Evolutionary conservation across 1,284 basidiomycete genomes (phyloP).

Genomic region (Singerocomus rubriflavus): DNA sequence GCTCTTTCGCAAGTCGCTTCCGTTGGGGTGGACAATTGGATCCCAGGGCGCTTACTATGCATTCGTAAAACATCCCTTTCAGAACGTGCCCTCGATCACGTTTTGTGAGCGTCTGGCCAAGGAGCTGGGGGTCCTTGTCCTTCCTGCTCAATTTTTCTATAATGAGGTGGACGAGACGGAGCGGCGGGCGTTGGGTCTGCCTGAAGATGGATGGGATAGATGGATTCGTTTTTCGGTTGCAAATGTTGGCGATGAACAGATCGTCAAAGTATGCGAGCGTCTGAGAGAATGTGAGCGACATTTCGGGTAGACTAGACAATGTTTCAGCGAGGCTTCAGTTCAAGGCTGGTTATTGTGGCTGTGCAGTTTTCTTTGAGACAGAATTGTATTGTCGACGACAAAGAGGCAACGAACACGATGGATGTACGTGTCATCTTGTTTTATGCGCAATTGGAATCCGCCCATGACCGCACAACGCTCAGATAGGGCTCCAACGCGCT

Average conservation of each 20-base stretch:
- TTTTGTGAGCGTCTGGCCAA: slow-evolving; percentile 61
- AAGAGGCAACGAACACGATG: slow-evolving; percentile 6
- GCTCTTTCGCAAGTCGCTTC: slow-evolving; percentile 53
- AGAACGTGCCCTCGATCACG: slow-evolving; percentile 43
- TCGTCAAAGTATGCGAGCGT: slow-evolving; percentile 57
- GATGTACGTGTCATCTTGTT: slow-evolving; percentile 15
- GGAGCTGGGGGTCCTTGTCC: slow-evolving; percentile 61
- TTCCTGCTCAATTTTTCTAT: slow-evolving; percentile 72
- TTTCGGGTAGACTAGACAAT: slow-evolving; percentile 14
- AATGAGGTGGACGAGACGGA: slow-evolving; percentile 29
- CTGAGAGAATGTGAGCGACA: slow-evolving; percentile 42
- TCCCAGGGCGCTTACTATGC: slow-evolving; percentile 74
- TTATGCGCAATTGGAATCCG: not conserved
- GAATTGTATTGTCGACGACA: too few relatives aligned
- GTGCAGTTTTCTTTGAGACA: slow-evolving; percentile 3
- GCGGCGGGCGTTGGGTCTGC: slow-evolving; percentile 21
- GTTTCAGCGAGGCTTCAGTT: too few relatives aligned
- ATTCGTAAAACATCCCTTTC: slow-evolving; percentile 73
- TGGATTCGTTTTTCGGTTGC: slow-evolving; percentile 82
- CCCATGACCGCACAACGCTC: slow-evolving; percentile 20
- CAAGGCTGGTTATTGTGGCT: not conserved
- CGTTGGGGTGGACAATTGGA: slow-evolving; percentile 56
- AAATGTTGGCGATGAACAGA: slow-evolving; percentile 69
- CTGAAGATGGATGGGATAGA: slow-evolving; percentile 37
- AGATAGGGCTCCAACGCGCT: slow-evolving; percentile 69